phyloP scores from a whole-genome alignment of 805 yeast species.

The Teunomyces lycoperdinae region DNA sequence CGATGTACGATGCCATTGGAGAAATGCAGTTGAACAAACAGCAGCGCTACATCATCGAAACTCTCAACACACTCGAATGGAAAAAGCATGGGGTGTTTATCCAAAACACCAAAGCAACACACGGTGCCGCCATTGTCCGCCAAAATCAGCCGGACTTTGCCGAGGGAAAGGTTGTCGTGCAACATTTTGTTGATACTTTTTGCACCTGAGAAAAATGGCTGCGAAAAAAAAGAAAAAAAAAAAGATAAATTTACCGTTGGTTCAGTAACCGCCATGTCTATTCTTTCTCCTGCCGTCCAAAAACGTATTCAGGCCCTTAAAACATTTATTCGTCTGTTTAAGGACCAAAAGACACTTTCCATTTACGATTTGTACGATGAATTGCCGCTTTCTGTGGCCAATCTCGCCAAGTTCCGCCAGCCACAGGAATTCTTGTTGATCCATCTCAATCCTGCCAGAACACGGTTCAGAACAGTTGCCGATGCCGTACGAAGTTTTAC shows the following conservation, averaged over 20 bases:
- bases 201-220: neutral
- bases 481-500: neutral
- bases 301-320: neutral
- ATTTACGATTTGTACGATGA: neutral
- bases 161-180: conserved; percentile 69
- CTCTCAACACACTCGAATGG: conserved; percentile 64
- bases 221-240: no score
- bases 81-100: conserved; percentile 68
- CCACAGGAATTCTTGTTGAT: neutral
- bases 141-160: conserved; percentile 46
- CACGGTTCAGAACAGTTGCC: neutral
- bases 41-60: conserved; percentile 53
- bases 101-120: conserved; percentile 63
- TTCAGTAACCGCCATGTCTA: neutral
- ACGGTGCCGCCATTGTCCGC: conserved; percentile 79
- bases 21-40: conserved; percentile 33
- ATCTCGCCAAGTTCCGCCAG: neutral
- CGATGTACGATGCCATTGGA: conserved; percentile 58
- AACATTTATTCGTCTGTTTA: neutral
- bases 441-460: neutral
- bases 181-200: conserved; percentile 52
- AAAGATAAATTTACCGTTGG: no score
- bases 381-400: neutral
- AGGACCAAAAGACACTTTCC: neutral
- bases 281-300: neutral